A percentile compares a stretch with the other conserved stretches of the same genome.
Evolutionary conservation across 1,139 yeast genomes (phyloP).

Genomic region (Yamadazyma dushanensis): DNA sequence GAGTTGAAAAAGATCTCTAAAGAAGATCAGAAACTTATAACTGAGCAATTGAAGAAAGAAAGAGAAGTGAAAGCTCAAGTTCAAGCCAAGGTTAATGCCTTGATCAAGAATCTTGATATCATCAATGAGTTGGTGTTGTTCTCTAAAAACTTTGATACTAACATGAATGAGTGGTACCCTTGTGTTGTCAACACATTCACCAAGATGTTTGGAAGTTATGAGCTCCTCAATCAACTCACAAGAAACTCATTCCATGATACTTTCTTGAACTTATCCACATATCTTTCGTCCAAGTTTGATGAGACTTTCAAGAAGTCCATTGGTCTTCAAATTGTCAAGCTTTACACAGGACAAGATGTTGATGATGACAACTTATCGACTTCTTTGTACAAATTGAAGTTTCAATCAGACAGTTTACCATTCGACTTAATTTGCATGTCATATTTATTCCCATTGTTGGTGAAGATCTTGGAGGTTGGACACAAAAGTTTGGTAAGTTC

Average conservation of each 20-base stretch:
- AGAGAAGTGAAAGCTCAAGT: slow-evolving; percentile 51
- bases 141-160: slow-evolving; percentile 62
- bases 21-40: slow-evolving; percentile 68
- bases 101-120: slow-evolving; percentile 53
- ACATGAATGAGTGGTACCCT: slow-evolving; percentile 73
- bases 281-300: slow-evolving; percentile 50
- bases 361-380: slow-evolving; percentile 47
- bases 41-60: slow-evolving; percentile 65
- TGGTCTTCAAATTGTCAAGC: slow-evolving; percentile 70
- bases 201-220: slow-evolving; percentile 38
- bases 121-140: slow-evolving; percentile 52
- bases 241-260: slow-evolving; percentile 35
- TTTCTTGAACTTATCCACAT: slow-evolving; percentile 46
- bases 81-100: slow-evolving; percentile 30
- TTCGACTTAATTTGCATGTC: slow-evolving; percentile 69
- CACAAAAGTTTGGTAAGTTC: slow-evolving; percentile 51
- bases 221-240: slow-evolving; percentile 40
- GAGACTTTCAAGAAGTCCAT: slow-evolving; percentile 27
- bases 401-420: slow-evolving; percentile 70
- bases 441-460: slow-evolving; percentile 72
- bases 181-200: slow-evolving; percentile 17
- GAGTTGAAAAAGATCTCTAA: slow-evolving; percentile 74
- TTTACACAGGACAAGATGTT: slow-evolving; percentile 37
- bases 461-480: slow-evolving; percentile 63
- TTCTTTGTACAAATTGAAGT: slow-evolving; percentile 72